Conservation (phyloP, 2,329 filamentous ascomycete genomes). For the Penicillium sp. region DNA sequence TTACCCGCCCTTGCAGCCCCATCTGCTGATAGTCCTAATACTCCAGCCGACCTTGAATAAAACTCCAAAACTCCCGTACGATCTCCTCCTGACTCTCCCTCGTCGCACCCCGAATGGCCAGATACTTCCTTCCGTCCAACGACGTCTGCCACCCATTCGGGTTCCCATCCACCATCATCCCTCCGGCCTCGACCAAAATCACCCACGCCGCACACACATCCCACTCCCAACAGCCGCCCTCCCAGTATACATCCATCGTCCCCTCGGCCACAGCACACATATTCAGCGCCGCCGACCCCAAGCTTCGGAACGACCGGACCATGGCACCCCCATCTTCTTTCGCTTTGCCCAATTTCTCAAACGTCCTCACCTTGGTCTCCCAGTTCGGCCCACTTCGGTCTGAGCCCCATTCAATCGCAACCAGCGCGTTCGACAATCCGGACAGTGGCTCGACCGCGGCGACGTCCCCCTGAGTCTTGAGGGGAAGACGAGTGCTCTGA, state of each 20-base stretch:
- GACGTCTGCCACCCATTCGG: constrained; percentile 51
- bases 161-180: constrained; percentile 54
- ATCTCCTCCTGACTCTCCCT: constrained; percentile 35
- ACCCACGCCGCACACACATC: constrained; percentile 61
- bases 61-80: constrained; percentile 39
- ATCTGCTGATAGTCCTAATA: constrained; percentile 23
- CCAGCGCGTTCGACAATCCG: constrained; percentile 47
- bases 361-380: constrained; percentile 51
- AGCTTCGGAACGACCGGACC: constrained; percentile 53
- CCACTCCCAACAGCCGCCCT: constrained; percentile 61
- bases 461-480: constrained; percentile 27
- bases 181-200: constrained; percentile 55
- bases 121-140: constrained; percentile 53
- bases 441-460: constrained; percentile 41
- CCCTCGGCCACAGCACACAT: constrained; percentile 55
- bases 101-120: constrained; percentile 34
- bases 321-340: constrained; percentile 54
- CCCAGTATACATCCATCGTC: constrained; percentile 58
- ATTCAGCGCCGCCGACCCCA: constrained; percentile 57
- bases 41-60: constrained; percentile 33
- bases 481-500: constrained; percentile 37
- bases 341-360: constrained; percentile 42
- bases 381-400: constrained; percentile 54
- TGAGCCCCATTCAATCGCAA: constrained; percentile 57
- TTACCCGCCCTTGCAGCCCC: neutral